Conservation (phyloP, 2,329 filamentous ascomycete genomes). For the Pseudocercospora fijiensis region DNA sequence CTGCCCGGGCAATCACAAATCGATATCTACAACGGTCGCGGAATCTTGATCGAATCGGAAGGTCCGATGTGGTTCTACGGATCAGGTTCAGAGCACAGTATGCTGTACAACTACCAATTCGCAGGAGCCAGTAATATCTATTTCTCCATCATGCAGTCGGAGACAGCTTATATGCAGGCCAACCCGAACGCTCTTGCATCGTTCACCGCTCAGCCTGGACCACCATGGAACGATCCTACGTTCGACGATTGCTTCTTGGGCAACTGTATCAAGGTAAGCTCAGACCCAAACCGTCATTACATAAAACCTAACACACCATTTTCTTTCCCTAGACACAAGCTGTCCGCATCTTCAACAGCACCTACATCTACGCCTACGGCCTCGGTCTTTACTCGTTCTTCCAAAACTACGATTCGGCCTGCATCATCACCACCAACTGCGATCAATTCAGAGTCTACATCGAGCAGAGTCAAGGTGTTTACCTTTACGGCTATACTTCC, state of each 20-base stretch:
- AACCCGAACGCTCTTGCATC: slow-evolving; percentile 72
- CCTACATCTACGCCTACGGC: slow-evolving; percentile 48
- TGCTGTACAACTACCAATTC: slow-evolving; percentile 79
- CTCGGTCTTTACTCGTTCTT: slow-evolving; percentile 62
- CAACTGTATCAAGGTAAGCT: slow-evolving; percentile 58
- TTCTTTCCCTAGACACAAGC: slow-evolving; percentile 60
- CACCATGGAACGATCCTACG: slow-evolving; percentile 62
- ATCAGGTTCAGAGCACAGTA: slow-evolving; percentile 63
- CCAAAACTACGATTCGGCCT: slow-evolving; percentile 54
- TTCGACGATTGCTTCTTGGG: slow-evolving; percentile 59
- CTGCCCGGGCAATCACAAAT: slow-evolving; percentile 68
- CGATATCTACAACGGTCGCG: slow-evolving; percentile 82
- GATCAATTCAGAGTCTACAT: slow-evolving; percentile 50
- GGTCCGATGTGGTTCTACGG: slow-evolving; percentile 58
- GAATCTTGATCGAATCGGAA: slow-evolving; percentile 66
- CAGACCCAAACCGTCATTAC: neutral
- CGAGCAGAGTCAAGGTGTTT: slow-evolving; percentile 44
- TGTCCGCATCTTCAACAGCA: slow-evolving; percentile 66
- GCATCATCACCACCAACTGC: slow-evolving; percentile 49
- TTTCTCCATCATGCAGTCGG: slow-evolving; percentile 81
- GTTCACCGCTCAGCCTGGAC: slow-evolving; percentile 57
- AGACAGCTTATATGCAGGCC: slow-evolving; percentile 82
- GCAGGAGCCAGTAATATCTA: slow-evolving; percentile 74
- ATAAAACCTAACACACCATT: neutral
- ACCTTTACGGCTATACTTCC: slow-evolving; percentile 46